phyloP scores from a whole-genome alignment of 2,329 filamentous ascomycete genomes.

The Ceratocystis variospora region DNA sequence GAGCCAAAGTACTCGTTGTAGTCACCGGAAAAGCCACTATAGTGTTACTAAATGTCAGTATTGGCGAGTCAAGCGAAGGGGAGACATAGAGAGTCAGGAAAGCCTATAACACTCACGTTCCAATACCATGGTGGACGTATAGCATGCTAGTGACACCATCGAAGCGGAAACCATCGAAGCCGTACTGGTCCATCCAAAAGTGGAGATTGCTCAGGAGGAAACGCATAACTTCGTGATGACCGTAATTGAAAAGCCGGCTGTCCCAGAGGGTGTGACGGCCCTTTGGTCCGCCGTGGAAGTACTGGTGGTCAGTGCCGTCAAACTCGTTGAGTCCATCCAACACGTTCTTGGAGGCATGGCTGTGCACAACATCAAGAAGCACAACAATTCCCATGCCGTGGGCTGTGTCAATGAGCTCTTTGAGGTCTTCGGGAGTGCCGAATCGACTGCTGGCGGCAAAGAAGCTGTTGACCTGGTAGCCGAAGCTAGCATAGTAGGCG shows the following conservation, averaged over 20 bases:
- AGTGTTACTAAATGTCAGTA: conserved; percentile 22
- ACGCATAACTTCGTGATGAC: conserved; percentile 82
- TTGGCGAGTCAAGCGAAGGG: not conserved
- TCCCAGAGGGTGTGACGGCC: conserved; percentile 92
- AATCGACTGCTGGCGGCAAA: conserved; percentile 95
- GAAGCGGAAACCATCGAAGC: conserved; percentile 93
- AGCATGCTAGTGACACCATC: conserved; percentile 98
- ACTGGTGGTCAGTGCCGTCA: conserved; percentile 85
- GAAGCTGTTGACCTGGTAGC: conserved; percentile 98
- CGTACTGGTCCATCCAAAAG: conserved; percentile 99
- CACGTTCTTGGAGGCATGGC: conserved; percentile 95
- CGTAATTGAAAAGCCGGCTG: conserved; percentile 94
- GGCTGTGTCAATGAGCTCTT: conserved; percentile 90
- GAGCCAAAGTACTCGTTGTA: conserved; percentile 97
- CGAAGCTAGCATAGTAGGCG: conserved; percentile 97
- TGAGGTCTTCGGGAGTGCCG: conserved; percentile 83
- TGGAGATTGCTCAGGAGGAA: conserved; percentile 90
- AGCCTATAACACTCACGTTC: conserved; percentile 53
- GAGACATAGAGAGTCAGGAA: not conserved
- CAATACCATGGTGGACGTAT: conserved; percentile 89
- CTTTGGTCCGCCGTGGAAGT: conserved; percentile 79
- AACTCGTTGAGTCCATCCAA: conserved; percentile 92
- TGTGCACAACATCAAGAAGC: conserved; percentile 90
- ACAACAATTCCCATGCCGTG: conserved; percentile 84
- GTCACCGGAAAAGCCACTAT: conserved; percentile 83